Conservation (phyloP, 2,329 filamentous ascomycete genomes). For the Malbranchea zuffiana region DNA sequence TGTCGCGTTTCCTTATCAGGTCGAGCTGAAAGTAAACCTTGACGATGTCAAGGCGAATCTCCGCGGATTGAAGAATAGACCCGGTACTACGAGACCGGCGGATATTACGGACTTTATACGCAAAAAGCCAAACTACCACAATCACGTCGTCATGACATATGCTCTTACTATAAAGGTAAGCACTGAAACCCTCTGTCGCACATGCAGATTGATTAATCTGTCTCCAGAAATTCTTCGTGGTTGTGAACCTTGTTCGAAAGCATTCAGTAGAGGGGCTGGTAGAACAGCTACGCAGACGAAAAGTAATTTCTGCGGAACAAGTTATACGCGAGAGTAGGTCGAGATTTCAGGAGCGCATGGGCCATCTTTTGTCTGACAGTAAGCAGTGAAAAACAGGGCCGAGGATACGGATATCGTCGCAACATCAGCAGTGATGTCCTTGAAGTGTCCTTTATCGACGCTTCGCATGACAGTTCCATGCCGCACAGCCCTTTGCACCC, state of each 20-base stretch:
- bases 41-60: conserved; percentile 87
- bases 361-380: conserved; percentile 14
- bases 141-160: conserved; percentile 77
- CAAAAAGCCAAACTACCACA: conserved; percentile 56
- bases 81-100: conserved; percentile 83
- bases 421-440: conserved; percentile 74
- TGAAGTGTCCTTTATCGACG: conserved; percentile 87
- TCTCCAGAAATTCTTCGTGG: conserved; percentile 58
- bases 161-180: conserved; percentile 78
- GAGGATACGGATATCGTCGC: conserved; percentile 82
- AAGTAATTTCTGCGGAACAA: conserved; percentile 65
- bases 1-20: conserved; percentile 80
- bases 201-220: neutral
- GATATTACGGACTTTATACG: conserved; percentile 75
- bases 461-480: conserved; percentile 70
- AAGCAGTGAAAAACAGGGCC: conserved; percentile 63
- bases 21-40: conserved; percentile 81
- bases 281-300: conserved; percentile 51
- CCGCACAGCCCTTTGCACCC: conserved; percentile 66
- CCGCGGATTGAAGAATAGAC: conserved; percentile 89
- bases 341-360: neutral
- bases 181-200: neutral
- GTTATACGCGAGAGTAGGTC: conserved; percentile 73
- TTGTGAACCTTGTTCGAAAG: conserved; percentile 64
- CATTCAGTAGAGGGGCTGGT: conserved; percentile 63